Evolutionary conservation across 352 stramenopile genomes (phyloP), one percentile per base, ranked within the genome.

Genomic region (Phytophthora tentaculata): DNA sequence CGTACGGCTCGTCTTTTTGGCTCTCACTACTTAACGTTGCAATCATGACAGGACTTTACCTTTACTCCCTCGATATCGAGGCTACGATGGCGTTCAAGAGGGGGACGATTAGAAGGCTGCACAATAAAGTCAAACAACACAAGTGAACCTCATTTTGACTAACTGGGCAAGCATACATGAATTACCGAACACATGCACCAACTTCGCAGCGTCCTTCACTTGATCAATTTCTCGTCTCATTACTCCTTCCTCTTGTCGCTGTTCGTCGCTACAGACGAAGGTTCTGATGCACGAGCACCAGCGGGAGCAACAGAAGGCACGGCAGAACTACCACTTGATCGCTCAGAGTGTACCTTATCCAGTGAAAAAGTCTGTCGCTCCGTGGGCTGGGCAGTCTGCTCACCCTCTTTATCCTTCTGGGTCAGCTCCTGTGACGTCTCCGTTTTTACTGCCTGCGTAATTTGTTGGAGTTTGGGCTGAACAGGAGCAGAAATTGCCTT

Each of bases 121-220:
- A 26, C 32, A 22, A 32, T 12, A 17, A n/a, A 23, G 2, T 23
- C 39, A 60, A 51, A 22, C n/a, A 35, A 23, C 37, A 50, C 45
- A 65, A 39, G 16, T 45, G 24, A 61, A 63, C 4, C 51, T 39
- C 16, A 3, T 26, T 60, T 39, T 51, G 32, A 17, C 22, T 56
- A 55, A 67, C 49, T 60, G 56, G 64, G 26, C 61, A 75, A 72
- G 62, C 56, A 73, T 76, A 62, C 54, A 69, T 73, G 64, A 64
- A 72, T 69, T 73, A 64, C 48, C 55, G 35, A 71, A 56, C 61
- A 70, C 66, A 69, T 62, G 51, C 50, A 56, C 41, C 66, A 73
- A 69, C 54, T 62, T 73, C 28, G 47, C 47, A 57, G 58, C 43
- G 24, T 37, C 37, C 53, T 71, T 62, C 49, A 67, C 55, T 53